phyloP scores from a whole-genome alignment of 352 stramenopile genomes.

The Pythium plurisporium region DNA sequence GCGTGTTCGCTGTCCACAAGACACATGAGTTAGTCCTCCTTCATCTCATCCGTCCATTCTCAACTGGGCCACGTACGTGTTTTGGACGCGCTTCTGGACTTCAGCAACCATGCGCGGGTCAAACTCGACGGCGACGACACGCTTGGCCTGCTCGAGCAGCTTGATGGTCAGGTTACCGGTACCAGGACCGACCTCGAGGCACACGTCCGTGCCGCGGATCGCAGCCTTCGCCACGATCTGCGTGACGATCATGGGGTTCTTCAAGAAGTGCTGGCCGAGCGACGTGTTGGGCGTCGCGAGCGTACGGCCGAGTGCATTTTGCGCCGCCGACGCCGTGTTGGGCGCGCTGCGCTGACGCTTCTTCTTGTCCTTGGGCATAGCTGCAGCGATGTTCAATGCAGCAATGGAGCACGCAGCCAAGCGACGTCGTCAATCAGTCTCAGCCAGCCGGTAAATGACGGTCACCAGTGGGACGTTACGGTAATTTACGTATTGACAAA shows the following conservation, averaged over 20 bases:
- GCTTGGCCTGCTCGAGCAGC: constrained; percentile 96
- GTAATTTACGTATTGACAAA: background rate
- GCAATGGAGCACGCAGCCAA: constrained; percentile 8
- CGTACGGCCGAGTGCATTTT: constrained; percentile 84
- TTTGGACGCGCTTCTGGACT: constrained; percentile 97
- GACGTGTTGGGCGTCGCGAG: constrained; percentile 96
- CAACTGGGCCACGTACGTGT: constrained; percentile 63
- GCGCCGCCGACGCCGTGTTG: constrained; percentile 56
- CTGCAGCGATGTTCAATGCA: too few relatives aligned
- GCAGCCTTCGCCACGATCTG: constrained; percentile 96
- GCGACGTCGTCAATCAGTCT: constrained; percentile 4
- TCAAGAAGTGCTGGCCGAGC: constrained; percentile 99
- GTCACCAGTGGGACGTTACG: background rate
- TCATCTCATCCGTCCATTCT: background rate
- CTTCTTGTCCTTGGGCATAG: constrained; percentile 90
- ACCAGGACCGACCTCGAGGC: constrained; percentile 96
- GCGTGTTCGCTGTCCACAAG: constrained; percentile 63
- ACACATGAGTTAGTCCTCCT: background rate
- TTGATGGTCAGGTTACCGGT: constrained; percentile 99
- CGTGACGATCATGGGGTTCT: constrained; percentile 96
- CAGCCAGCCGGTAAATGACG: constrained; percentile 19
- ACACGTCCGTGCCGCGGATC: constrained; percentile 94
- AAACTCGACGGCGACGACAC: constrained; percentile 98
- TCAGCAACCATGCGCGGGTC: constrained; percentile 99
- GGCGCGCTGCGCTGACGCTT: constrained; percentile 67